Base-by-base conservation (phyloP, 176 grass and related monocot species). In the Areca catechu region DNA sequence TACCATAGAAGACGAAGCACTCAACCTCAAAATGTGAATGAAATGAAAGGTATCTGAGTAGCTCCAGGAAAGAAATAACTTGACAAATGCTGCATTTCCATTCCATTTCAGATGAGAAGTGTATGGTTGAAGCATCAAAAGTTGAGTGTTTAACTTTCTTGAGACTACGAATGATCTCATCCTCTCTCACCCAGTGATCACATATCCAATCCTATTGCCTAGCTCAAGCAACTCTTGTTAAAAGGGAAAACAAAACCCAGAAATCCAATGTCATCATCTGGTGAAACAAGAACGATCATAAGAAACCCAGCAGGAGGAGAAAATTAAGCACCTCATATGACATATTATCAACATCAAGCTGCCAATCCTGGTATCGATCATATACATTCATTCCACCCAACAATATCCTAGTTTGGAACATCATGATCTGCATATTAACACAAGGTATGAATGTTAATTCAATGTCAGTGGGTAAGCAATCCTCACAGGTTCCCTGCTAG, bases 341-440 rank as follows among this genome's bases (percentile, higher is more conserved):
- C 93, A 88, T 85, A 59, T 92, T 81, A 65, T 98, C 93, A 17
- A 98, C 93, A 48, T 98, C 93, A 17, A 98, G 81, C 22, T 81
- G 84, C 87, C 78, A 98, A 74, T 85, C 84, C 9, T 68, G 84
- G n/a, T 92, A 84, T n/a, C 80, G 71, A 54, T 98, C 93, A 67
- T 85, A 74, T 21, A 85, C 66, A 43, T 82, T 74, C 78, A 87
- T 71, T 61, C 93, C 80, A 71, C 84, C 87, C 21, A 83, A 68
- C 50, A 92, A 58, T 28, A 92, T 37, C 63, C 93, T 67, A 17
- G 84, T 80, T 49, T 73, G 79, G 16, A 91, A 92, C 93, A 98
- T 89, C 90, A 84, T 90, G 61, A 89, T 83, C 87, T 98, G 77
- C 22, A 80, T 24, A 23, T 66, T 48, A 10, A 43, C 34, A 43